Conservation (phyloP, 2,329 filamentous ascomycete genomes). For the Stemphylium lycopersici region DNA sequence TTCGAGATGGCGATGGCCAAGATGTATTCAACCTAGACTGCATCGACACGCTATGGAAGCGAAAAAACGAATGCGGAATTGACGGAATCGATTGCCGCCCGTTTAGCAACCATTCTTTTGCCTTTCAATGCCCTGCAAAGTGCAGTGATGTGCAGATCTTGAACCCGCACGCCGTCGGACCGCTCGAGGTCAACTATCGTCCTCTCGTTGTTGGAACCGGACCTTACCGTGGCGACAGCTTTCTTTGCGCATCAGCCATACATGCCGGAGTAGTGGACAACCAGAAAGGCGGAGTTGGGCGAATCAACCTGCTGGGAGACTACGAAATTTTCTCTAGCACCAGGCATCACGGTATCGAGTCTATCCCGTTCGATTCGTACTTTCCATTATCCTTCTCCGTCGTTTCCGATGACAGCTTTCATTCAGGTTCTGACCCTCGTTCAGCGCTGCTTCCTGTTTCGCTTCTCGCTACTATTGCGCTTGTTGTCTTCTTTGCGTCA, state of each 20-base stretch:
- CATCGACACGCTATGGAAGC: conserved; percentile 70
- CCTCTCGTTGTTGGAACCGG: conserved; percentile 63
- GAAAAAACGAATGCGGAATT: conserved; percentile 73
- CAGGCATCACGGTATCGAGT: conserved; percentile 73
- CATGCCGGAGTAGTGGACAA: conserved; percentile 78
- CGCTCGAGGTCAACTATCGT: conserved; percentile 64
- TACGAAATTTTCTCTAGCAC: conserved; percentile 67
- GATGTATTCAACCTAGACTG: conserved; percentile 72
- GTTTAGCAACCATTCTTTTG: conserved; percentile 70
- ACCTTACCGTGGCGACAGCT: conserved; percentile 88
- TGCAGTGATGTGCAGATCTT: conserved; percentile 69
- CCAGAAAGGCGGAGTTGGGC: conserved; percentile 77
- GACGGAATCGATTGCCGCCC: conserved; percentile 77
- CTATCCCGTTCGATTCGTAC: conserved; percentile 79
- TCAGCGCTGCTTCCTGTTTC: conserved; percentile 83
- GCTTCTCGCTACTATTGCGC: conserved; percentile 71
- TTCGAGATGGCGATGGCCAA: conserved; percentile 66
- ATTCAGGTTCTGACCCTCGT: conserved; percentile 70
- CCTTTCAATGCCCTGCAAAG: conserved; percentile 75
- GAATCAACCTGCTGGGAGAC: conserved; percentile 73
- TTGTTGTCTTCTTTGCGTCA: conserved; percentile 80
- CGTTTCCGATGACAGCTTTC: conserved; percentile 65
- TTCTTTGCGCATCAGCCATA: conserved; percentile 83
- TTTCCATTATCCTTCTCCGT: conserved; percentile 92
- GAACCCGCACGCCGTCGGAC: conserved; percentile 76